phyloP scores from a whole-genome alignment of 2,329 filamentous ascomycete species.

The Alternaria sp. region DNA sequence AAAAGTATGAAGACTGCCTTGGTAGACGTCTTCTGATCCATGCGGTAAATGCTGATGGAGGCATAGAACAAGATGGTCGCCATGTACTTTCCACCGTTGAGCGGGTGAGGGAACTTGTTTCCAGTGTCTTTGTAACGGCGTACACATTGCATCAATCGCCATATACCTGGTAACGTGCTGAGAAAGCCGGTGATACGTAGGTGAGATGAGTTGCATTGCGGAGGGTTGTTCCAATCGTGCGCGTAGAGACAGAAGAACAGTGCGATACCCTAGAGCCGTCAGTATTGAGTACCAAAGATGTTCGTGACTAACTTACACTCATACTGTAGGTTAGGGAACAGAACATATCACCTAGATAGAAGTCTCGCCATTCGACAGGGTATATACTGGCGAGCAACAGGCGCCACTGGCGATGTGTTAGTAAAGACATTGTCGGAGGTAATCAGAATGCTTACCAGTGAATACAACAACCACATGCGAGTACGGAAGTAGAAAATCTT shows the following conservation, averaged over 20 bases:
- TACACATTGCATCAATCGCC: conserved; percentile 89
- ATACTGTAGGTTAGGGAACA: conserved; percentile 92
- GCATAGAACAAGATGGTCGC: conserved; percentile 84
- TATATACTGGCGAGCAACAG: conserved; percentile 85
- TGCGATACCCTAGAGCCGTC: conserved; percentile 72
- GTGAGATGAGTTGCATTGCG: conserved; percentile 83
- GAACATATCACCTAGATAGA: conserved; percentile 97
- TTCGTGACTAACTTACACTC: conserved; percentile 67
- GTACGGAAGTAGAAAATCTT: conserved; percentile 78
- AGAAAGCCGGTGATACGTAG: conserved; percentile 89
- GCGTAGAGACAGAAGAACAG: conserved; percentile 95
- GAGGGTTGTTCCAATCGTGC: conserved; percentile 75
- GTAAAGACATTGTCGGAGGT: conserved; percentile 1
- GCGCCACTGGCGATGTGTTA: conserved; percentile 70
- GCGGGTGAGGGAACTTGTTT: conserved; percentile 89
- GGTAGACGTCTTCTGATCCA: conserved; percentile 67
- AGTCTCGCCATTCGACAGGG: conserved; percentile 95
- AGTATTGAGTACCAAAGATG: conserved; percentile 2
- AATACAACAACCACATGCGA: conserved; percentile 85
- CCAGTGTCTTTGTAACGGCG: conserved; percentile 86
- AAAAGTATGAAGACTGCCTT: conserved; percentile 79
- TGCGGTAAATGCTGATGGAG: conserved; percentile 82
- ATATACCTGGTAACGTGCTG: conserved; percentile 81
- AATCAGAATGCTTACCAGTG: conserved; percentile 69
- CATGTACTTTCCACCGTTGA: conserved; percentile 90